Conservation (phyloP, 139 green algal species). For the Mesostigma viride region DNA sequence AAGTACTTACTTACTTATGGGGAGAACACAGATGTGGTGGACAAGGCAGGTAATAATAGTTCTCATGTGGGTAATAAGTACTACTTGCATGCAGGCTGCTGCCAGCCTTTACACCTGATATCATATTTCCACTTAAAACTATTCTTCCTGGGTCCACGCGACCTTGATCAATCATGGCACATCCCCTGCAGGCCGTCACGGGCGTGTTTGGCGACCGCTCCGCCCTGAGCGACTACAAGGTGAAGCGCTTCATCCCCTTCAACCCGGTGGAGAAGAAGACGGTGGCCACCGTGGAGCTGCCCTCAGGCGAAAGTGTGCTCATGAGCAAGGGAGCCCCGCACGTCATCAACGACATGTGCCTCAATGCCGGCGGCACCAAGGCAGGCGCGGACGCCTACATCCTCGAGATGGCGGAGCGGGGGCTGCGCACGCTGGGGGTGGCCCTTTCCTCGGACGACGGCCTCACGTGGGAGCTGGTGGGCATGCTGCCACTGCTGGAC, state of each 20-base stretch:
- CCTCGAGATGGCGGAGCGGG: slow-evolving; percentile 46
- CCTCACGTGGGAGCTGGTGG: slow-evolving; percentile 45
- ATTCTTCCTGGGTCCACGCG: no score
- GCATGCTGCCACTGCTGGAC: slow-evolving; percentile 78
- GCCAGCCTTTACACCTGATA: no score
- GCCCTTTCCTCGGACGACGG: slow-evolving; percentile 13
- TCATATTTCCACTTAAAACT: no score
- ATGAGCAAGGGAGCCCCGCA: slow-evolving; percentile 70
- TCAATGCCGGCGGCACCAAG: slow-evolving; percentile 31
- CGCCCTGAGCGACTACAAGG: slow-evolving; percentile 37
- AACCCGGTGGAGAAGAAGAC: slow-evolving; percentile 79
- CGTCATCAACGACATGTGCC: slow-evolving; percentile 44
- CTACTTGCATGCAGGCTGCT: no score
- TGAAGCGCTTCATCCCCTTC: slow-evolving; percentile 66
- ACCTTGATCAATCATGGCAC: no score
- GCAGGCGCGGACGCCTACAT: slow-evolving; percentile 37
- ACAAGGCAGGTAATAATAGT: no score
- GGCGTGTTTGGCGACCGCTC: no score
- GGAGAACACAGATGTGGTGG: no score
- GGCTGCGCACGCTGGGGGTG: slow-evolving; percentile 62
- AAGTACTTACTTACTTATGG: no score
- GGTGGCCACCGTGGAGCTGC: slow-evolving; percentile 41
- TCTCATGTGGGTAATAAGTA: no score
- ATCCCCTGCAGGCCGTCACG: no score
- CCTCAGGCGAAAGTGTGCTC: slow-evolving; percentile 46